These are phyloP conservation scores for Sextonia rubra DNA, from an alignment of 164 flowering plant species.

Conservation along the genomic window DNA sequence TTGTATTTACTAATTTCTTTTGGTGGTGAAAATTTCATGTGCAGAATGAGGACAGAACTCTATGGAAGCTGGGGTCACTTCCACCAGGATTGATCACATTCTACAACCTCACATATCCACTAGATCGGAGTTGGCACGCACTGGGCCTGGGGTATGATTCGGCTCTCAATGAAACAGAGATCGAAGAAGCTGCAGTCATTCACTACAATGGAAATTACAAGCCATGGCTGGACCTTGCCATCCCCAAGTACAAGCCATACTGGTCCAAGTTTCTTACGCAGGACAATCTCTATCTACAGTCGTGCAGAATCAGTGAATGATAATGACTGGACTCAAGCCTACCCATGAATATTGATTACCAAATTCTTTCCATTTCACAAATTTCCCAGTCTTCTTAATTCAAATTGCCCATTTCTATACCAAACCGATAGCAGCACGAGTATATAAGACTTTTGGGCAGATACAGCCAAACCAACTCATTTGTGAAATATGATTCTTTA, in stretches of 20 bases:
- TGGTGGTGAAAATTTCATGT: constrained; percentile 7
- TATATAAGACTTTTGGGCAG: not conserved
- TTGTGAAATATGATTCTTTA: not conserved
- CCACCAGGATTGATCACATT: constrained; percentile 98
- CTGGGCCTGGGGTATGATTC: constrained; percentile 97
- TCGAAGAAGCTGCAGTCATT: constrained; percentile 78
- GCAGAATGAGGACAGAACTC: constrained; percentile 91
- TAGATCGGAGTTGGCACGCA: constrained; percentile 87
- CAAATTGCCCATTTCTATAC: no score
- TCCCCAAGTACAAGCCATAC: constrained; percentile 72
- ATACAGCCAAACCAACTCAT: not conserved
- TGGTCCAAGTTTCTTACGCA: constrained; percentile 77
- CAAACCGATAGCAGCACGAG: no score
- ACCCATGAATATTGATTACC: not conserved
- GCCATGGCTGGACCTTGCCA: constrained; percentile 93
- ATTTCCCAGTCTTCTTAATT: no score
- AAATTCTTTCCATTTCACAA: not conserved
- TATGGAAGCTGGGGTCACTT: constrained; percentile 94
- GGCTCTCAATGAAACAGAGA: constrained; percentile 83
- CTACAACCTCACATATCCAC: constrained; percentile 82
- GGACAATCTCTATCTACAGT: constrained; percentile 68
- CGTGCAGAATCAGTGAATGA: constrained; percentile 42
- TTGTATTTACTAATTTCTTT: no score
- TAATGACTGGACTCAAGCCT: not conserved
- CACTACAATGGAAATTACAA: constrained; percentile 97